phyloP scores from a whole-genome alignment of 2,329 filamentous ascomycete genomes.

The Thielaviopsis cerberus region DNA sequence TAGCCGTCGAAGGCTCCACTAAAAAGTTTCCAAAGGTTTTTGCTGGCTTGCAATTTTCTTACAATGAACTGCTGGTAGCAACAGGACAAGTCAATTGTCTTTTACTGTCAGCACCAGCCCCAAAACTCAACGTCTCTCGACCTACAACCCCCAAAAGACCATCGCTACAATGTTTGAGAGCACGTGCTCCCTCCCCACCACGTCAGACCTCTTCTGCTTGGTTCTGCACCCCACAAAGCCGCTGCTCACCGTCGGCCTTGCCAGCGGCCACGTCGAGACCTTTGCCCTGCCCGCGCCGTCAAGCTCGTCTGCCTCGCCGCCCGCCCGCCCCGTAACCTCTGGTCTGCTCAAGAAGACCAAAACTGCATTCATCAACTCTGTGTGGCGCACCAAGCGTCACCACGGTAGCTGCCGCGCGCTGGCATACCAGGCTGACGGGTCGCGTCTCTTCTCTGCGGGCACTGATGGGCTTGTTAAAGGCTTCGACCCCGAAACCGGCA shows the following conservation, averaged over 20 bases:
- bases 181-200: constrained; percentile 72
- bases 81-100: too few relatives aligned
- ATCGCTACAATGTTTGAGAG: constrained; percentile 59
- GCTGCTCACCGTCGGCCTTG: constrained; percentile 68
- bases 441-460: constrained; percentile 47
- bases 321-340: constrained; percentile 31
- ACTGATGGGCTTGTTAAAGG: constrained; percentile 39
- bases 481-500: constrained; percentile 38
- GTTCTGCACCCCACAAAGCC: constrained; percentile 71
- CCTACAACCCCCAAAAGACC: background rate
- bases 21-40: constrained; percentile 8
- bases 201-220: constrained; percentile 73
- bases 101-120: too few relatives aligned
- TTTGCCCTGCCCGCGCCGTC: constrained; percentile 45
- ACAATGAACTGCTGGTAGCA: too few relatives aligned
- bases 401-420: constrained; percentile 83
- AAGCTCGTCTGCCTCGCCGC: constrained; percentile 20
- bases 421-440: constrained; percentile 61
- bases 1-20: background rate
- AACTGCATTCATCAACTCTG: constrained; percentile 41
- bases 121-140: too few relatives aligned
- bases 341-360: constrained; percentile 46
- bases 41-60: background rate
- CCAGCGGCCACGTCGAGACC: constrained; percentile 69
- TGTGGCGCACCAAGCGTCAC: constrained; percentile 76